Base-by-base conservation (phyloP, 2,329 filamentous ascomycete species). In the Tympanopsis confertula region DNA sequence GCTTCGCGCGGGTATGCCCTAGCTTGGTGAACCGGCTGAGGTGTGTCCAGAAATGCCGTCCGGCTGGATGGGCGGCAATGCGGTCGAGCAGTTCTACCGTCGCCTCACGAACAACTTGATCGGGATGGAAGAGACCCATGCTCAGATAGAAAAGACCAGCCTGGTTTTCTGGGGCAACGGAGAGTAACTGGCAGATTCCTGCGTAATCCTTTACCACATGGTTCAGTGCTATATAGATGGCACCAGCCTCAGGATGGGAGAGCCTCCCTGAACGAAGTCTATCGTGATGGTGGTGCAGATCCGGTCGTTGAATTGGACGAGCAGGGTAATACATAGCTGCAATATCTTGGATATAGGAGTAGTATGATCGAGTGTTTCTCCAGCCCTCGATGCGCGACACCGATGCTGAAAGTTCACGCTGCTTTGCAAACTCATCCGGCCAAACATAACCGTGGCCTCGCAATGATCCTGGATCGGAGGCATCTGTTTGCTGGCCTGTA, bases 311-410 rank as follows among this genome's bases (percentile, higher is more conserved):
- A 30, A 89, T 69, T 1, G 85, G 82, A 29, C 76, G 66, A 41
- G 77, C 60, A 2, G 68, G 72, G 54, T 81, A 80, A 13, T 79
- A 54, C 46, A 77, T 73, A 24, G 75, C 75, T 40, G 81, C 64
- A 54, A 83, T 78, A 76, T 82, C 85, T 65, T 94, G 86, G 45
- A 96, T 89, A 54, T 86, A 96, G 47, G 85, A 87, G 61, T 93
- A 94, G 55, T 98, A 98, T 51, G 86, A 94, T 42, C 91, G 73
- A 1, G 91, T 96, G 45, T 86, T 93, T 47, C 91, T 78, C 91
- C 91, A 98, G 40, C 89, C 91, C 62, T 98, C 91, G 43, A 98
- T 93, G 40, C 91, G 74, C 40, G 85, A 86, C 35, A 91, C 86
- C 43, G 94, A 94, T 3, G 87, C 89, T 13, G 87, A 84, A 26